Base-by-base conservation (phyloP, 805 yeast genomes). In the Cyberlindnera sargentensis region DNA sequence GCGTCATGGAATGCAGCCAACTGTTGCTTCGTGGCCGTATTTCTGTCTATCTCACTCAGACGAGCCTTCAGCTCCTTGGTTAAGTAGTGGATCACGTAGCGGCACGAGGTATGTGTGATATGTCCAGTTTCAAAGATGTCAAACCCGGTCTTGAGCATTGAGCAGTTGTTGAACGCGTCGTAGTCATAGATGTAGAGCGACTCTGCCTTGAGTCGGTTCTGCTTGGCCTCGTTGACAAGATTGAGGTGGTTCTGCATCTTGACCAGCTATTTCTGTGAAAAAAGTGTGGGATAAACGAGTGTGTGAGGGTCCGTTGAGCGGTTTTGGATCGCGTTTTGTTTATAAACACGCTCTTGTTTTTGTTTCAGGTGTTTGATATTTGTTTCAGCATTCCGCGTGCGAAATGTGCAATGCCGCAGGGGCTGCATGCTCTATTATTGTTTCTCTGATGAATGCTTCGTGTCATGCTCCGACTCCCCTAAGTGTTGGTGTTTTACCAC, bases 41-140 rank as follows among this genome's bases (percentile, higher is more conserved):
- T 34, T 20, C 48, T 36, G 40, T 50, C 46, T 20, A 45, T 49
- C 47, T 41, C 50, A 26, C 42, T 44, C 26, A 44, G 57, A 37
- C 53, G 50, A 49, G 43, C 53, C 40, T 63, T 62, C 42, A 64
- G 51, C 39, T 58, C 57, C 24, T 56, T 58, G 9, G 64, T 60
- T 42, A 65, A 39, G 32, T 58, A 60, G 42, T 64, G 67, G 6
- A 65, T 51, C 4, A 64, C 66, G 34, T 61, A 63, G 37, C 67
- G 51, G 4, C 65, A 53, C 7, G 70, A 64, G 0, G 53, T 55
- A 11, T 66, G 66, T 11, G 51, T 63, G 33, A 65, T 48, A 24
- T 50, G 53, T 8, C 51, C 43, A 30, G 45, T 37, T 8, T 39
- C 46, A 4, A 60, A 47, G 25, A 60, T 50, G 35, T 53, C 51